Conservation (phyloP, 179 eudicot species). For the Pouteria campechiana region DNA sequence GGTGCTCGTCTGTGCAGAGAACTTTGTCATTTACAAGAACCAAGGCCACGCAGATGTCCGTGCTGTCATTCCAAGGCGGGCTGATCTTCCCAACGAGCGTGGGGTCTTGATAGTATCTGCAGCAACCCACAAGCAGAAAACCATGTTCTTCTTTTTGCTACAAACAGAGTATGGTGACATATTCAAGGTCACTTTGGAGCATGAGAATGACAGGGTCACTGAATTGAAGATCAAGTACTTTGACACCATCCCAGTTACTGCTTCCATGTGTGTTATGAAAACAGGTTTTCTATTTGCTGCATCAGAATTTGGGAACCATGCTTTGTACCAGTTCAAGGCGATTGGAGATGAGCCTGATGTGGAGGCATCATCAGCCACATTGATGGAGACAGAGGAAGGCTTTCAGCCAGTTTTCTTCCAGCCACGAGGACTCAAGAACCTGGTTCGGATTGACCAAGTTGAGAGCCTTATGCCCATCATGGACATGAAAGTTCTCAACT, state of each 20-base stretch:
- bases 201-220: conserved; percentile 56
- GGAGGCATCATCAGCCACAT: conserved; percentile 64
- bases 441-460: conserved; percentile 80
- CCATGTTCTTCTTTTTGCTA: conserved; percentile 83
- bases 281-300: conserved; percentile 92
- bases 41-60: conserved; percentile 88
- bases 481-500: conserved; percentile 89
- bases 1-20: conserved; percentile 94
- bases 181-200: conserved; percentile 85
- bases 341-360: conserved; percentile 97
- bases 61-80: conserved; percentile 88
- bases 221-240: conserved; percentile 88
- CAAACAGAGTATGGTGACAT: conserved; percentile 95
- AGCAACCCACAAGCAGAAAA: conserved; percentile 81
- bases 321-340: conserved; percentile 85
- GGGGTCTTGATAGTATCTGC: conserved; percentile 90
- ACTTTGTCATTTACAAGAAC: conserved; percentile 90
- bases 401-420: conserved; percentile 86
- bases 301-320: conserved; percentile 96
- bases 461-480: conserved; percentile 96
- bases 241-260: conserved; percentile 80
- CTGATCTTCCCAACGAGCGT: conserved; percentile 83
- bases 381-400: conserved; percentile 92
- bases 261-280: conserved; percentile 79
- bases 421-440: conserved; percentile 81